Percentiles rank a stretch among this genome's conserved stretches.
Conservation (phyloP, 768 basidiomycete species). For the Russula emetica region DNA sequence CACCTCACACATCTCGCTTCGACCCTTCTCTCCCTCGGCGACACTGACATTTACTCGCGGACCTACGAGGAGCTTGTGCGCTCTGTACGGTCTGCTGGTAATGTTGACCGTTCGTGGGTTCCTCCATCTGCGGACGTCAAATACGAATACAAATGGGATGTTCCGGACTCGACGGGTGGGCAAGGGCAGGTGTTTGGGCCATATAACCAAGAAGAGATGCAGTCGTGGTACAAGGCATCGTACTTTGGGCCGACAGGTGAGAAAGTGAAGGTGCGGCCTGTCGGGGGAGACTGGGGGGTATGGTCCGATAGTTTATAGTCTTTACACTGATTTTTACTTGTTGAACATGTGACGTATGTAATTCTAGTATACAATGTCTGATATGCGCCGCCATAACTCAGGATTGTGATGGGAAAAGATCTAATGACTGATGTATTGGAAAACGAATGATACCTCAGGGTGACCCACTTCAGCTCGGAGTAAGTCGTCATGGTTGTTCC, state of each 20-base stretch:
- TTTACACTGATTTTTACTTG: not conserved
- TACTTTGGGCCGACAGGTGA: slow-evolving; percentile 80
- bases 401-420: not conserved
- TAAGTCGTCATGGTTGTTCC: slow-evolving; percentile 92
- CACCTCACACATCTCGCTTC: slow-evolving; percentile 81
- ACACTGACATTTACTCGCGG: slow-evolving; percentile 80
- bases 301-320: slow-evolving; percentile 55
- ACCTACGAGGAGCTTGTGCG: slow-evolving; percentile 84
- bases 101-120: slow-evolving; percentile 62
- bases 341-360: slow-evolving; percentile 11
- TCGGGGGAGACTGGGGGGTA: slow-evolving; percentile 66
- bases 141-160: slow-evolving; percentile 81
- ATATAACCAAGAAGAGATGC: slow-evolving; percentile 75
- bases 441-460: slow-evolving; percentile 88
- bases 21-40: slow-evolving; percentile 81
- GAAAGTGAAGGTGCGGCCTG: slow-evolving; percentile 66
- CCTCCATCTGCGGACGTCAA: slow-evolving; percentile 71
- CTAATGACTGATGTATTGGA: slow-evolving; percentile 92
- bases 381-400: slow-evolving; percentile 14
- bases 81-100: slow-evolving; percentile 64
- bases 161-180: slow-evolving; percentile 44
- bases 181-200: slow-evolving; percentile 66
- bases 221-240: slow-evolving; percentile 69
- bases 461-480: slow-evolving; percentile 82
- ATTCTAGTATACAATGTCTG: slow-evolving; percentile 21